Evolutionary conservation across 345 rosid genomes (phyloP), one percentile per base, ranked within the genome.

Genomic region (Streptanthus diversifolius): DNA sequence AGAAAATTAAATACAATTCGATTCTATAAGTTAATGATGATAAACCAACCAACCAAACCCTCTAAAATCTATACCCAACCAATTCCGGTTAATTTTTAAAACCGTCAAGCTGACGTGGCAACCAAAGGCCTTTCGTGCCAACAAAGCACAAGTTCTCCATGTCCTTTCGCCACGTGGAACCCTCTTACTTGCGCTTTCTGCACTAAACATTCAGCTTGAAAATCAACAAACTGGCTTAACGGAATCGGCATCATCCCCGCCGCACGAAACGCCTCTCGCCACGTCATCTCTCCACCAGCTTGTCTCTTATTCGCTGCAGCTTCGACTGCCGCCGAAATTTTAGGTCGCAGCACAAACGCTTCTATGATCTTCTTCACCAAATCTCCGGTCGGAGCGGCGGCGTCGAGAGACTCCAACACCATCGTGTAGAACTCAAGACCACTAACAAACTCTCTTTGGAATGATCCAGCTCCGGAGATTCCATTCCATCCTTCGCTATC

Each of bases 31-130:
- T 10, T 21, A 48, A 48, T 48, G 3, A 47, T 33, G 15, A 5
- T 10, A 18, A 36, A 17, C 5, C 37, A 21, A 35, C n/a, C 22
- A 18, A 12, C 11, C 40, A 37, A 37, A 27, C 9, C 29, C 22
- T 44, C 15, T 17, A 35, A 21, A 33, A 14, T n/a, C 69, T 49
- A 33, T 47, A 49, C 1, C 52, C 2, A 25, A 29, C 29, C 29
- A 67, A 54, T 7, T 32, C 40, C 53, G 30, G 66, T 59, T 24
- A 24, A n/a, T 24, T 53, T 5, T 76, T 70, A 81, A 69, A 70
- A 86, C 82, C 77, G 82, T 97, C 98, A 93, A 7, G 84, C 89
- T 71, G 98, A 93, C 73, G 88, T 93, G 90, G 93, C 82, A 29
- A 88, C 80, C 0, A 90, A 73, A 61, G 88, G 82, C 45, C 89